Evolutionary conservation across 1,284 basidiomycete species (phyloP).

Genomic region (Anthracocystis walkeri): DNA sequence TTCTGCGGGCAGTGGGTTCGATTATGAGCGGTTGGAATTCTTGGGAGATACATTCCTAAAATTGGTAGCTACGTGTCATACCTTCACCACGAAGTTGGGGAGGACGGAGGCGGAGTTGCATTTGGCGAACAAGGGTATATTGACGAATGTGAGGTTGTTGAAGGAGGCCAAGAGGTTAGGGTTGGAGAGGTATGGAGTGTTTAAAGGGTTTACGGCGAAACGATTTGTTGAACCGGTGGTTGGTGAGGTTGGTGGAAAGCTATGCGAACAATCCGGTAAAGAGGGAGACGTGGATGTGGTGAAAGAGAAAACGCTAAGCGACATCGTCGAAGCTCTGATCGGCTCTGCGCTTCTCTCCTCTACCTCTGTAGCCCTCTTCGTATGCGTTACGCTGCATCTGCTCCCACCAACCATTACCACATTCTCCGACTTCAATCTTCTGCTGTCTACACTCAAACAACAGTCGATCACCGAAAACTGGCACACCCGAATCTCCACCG

Average conservation of each 20-base stretch:
- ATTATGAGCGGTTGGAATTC: conserved; percentile 58
- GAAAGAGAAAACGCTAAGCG: conserved; percentile 44
- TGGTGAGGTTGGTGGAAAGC: conserved; percentile 2
- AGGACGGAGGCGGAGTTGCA: conserved; percentile 48
- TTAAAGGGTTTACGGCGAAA: neutral
- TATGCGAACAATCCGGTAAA: neutral
- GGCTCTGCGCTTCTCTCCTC: conserved; percentile 30
- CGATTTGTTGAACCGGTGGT: conserved; percentile 13
- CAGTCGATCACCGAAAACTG: conserved; percentile 30
- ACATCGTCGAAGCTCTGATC: conserved; percentile 53
- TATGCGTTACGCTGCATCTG: conserved; percentile 21
- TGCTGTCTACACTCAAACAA: conserved; percentile 16
- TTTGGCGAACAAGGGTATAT: conserved; percentile 40
- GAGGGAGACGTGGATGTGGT: conserved; percentile 5
- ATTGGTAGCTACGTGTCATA: conserved; percentile 43
- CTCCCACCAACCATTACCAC: conserved; percentile 17
- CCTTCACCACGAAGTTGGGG: conserved; percentile 37
- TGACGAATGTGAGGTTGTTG: conserved; percentile 49
- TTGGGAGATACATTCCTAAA: conserved; percentile 58
- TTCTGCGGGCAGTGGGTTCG: conserved; percentile 9
- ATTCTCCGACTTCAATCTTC: conserved; percentile 22
- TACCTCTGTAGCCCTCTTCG: conserved; percentile 7
- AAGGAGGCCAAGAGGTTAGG: conserved; percentile 25
- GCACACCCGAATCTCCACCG: conserved; percentile 16
- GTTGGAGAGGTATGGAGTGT: conserved; percentile 26